Conservation (phyloP, 306 rosid species). For the Mimosa bimucronata region DNA sequence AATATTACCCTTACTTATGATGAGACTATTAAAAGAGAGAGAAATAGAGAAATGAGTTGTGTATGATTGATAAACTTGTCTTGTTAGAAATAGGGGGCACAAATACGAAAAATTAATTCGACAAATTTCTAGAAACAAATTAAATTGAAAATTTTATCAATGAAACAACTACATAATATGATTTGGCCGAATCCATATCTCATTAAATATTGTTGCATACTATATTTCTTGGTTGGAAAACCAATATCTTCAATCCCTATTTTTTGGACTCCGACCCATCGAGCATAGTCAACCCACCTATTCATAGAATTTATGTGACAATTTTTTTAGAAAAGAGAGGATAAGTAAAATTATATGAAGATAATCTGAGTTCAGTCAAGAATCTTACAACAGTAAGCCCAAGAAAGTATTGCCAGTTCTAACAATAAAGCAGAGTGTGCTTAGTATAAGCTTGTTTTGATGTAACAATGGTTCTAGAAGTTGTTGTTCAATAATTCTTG, state of each 20-base stretch:
- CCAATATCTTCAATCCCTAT: slow-evolving; percentile 43
- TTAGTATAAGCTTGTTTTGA: slow-evolving; percentile 66
- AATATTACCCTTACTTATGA: too few relatives aligned
- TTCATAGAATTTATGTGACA: slow-evolving; percentile 21
- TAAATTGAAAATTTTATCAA: too few relatives aligned
- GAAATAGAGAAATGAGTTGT: too few relatives aligned
- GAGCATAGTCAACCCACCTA: slow-evolving; percentile 94
- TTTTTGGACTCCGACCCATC: slow-evolving; percentile 84
- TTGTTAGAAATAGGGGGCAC: too few relatives aligned
- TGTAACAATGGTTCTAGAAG: slow-evolving; percentile 73
- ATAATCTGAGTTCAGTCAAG: slow-evolving; percentile 13
- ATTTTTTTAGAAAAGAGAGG: neutral
- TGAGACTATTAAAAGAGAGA: too few relatives aligned
- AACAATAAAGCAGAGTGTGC: slow-evolving; percentile 66
- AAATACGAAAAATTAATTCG: too few relatives aligned
- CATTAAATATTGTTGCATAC: neutral
- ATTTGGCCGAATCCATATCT: slow-evolving; percentile 22
- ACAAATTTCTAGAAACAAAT: too few relatives aligned
- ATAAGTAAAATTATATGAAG: neutral
- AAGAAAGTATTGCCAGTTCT: slow-evolving; percentile 84
- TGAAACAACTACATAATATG: too few relatives aligned
- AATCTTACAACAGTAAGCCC: slow-evolving; percentile 82
- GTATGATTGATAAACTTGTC: too few relatives aligned
- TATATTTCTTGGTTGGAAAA: slow-evolving; percentile 9
- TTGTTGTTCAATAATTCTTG: slow-evolving; percentile 84